These are phyloP conservation scores for thale cress (Arabidopsis thaliana) DNA, from an alignment of 345 rosid genomes.

Conservation along the genomic window DNA sequence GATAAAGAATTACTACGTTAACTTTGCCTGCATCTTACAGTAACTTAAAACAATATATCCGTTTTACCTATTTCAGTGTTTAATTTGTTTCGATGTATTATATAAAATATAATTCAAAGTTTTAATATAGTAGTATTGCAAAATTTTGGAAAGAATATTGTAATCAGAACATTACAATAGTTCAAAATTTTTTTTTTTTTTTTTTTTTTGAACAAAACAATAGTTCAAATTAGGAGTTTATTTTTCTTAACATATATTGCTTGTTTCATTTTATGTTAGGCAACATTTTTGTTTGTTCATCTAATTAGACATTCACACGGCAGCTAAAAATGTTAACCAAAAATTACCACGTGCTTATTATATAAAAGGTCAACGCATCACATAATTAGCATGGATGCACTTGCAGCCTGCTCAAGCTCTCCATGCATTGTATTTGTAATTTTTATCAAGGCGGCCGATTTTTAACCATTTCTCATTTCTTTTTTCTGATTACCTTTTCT, in stretches of 20 bases:
- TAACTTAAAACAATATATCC: too few relatives aligned
- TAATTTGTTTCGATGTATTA: too few relatives aligned
- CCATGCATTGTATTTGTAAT: constrained; percentile 35
- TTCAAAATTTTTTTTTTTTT: too few relatives aligned
- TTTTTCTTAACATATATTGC: neutral
- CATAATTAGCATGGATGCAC: constrained; percentile 28
- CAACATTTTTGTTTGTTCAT: neutral
- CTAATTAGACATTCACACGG: neutral
- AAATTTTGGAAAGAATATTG: too few relatives aligned
- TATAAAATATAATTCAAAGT: too few relatives aligned
- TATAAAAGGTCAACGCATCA: constrained; percentile 9
- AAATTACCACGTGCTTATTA: constrained; percentile 5
- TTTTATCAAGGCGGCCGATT: constrained; percentile 11
- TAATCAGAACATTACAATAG: too few relatives aligned
- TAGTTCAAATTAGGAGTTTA: neutral
- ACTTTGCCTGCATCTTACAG: too few relatives aligned
- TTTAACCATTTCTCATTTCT: constrained; percentile 4
- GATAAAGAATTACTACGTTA: too few relatives aligned
- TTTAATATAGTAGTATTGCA: too few relatives aligned
- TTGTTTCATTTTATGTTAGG: neutral
- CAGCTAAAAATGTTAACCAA: neutral
- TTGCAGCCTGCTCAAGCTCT: constrained; percentile 1
- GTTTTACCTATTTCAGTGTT: too few relatives aligned
- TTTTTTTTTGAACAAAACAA: too few relatives aligned
- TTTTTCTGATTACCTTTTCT: neutral